Evolutionary conservation across 2,329 filamentous ascomycete genomes (phyloP).

Genomic region (Xylaria sp.): DNA sequence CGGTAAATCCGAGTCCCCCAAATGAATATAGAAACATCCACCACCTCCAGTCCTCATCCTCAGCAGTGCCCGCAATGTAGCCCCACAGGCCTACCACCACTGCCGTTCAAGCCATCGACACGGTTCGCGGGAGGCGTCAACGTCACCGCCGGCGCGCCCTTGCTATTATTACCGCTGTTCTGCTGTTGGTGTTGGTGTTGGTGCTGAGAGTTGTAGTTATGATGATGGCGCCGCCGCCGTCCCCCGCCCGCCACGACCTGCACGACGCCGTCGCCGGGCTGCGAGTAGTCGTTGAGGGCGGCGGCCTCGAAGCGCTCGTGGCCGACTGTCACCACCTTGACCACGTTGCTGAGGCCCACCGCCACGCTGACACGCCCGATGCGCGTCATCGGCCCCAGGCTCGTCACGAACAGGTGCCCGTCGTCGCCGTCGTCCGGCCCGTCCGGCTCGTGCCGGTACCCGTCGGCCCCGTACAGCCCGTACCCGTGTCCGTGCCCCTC

Average conservation of each 20-base stretch:
- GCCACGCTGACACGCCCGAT: slow-evolving; percentile 68
- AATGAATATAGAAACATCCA: too few relatives aligned
- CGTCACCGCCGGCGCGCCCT: too few relatives aligned
- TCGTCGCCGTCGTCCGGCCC: slow-evolving; percentile 44
- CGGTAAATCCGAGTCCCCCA: too few relatives aligned
- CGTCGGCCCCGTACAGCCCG: too few relatives aligned
- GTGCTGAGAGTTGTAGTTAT: too few relatives aligned
- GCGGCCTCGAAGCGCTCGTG: slow-evolving; percentile 62
- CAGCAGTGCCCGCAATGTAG: not conserved
- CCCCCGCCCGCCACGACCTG: slow-evolving; percentile 39
- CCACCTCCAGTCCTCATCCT: not conserved
- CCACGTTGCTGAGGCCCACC: slow-evolving; percentile 70
- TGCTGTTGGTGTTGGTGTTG: too few relatives aligned
- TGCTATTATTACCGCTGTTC: too few relatives aligned
- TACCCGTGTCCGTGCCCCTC: too few relatives aligned
- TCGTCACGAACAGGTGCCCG: slow-evolving; percentile 64
- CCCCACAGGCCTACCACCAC: not conserved
- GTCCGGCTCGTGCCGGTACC: too few relatives aligned
- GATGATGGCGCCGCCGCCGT: too few relatives aligned
- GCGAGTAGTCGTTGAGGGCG: slow-evolving; percentile 27
- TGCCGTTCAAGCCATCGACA: too few relatives aligned
- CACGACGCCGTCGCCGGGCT: slow-evolving; percentile 42
- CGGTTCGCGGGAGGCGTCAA: too few relatives aligned
- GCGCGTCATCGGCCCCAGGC: slow-evolving; percentile 64
- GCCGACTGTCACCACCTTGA: slow-evolving; percentile 72